Base-by-base conservation (phyloP, 2,329 filamentous ascomycete species). In the Rhinocladiella mackenziei region DNA sequence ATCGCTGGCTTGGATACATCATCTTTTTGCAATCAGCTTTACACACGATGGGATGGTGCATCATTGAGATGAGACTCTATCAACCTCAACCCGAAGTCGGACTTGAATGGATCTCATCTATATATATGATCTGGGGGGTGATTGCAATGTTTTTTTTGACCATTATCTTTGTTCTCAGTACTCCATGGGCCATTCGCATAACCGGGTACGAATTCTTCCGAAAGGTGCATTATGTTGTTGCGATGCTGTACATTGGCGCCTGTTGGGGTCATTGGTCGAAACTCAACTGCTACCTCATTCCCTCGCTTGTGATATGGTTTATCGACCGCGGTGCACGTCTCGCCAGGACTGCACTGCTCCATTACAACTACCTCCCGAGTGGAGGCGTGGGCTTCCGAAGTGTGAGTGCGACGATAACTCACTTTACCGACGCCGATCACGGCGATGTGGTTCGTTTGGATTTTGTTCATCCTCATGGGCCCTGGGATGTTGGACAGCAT, bases 201-300 rank as follows among this genome's bases (percentile, higher is more conserved):
- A 86, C 82, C 0, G 85, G 85, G 2, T 87, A 89, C 62, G 85
- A 89, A 57, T 80, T 84, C 64, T 89, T 89, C 70, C 75, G 83
- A 49, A 87, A 86, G 60, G 67, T 76, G 0, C 84, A 89, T 60
- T 86, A 86, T 55, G 69, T 87, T 9, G 68, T 88, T 2, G 85
- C 84, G 8, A 78, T 84, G 67, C 62, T 88, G 3, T 89, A 86
- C 62, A 76, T 89, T 9, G 85, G 82, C 3, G 83, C 83, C 2
- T 83, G 83, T 62, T 87, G 83, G 76, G 84, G 75, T 1, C 85
- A 89, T 59, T 89, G 84, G 85, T 62, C 71, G 38, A 68, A 80
- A 38, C 68, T 89, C 3, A 71, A 75, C 34, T 85, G 80, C 59
- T 88, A 83, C 67, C 72, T 88, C 59, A 71, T 85, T 32, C 78